Evolutionary conservation across 1,139 yeast genomes (phyloP).

Genomic region (Pichia sp.): DNA sequence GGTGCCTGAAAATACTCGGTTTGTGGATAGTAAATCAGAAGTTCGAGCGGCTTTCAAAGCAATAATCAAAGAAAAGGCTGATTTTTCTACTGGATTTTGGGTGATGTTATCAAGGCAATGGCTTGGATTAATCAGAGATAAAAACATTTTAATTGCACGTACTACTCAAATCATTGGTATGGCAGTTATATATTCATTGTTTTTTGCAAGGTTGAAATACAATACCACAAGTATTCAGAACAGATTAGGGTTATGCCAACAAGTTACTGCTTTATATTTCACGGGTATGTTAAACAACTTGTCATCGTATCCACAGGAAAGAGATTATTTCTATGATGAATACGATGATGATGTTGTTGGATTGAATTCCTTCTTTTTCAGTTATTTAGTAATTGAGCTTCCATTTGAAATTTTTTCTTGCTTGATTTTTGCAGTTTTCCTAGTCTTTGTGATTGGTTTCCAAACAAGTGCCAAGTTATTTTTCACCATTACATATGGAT

Average conservation of each 20-base stretch:
- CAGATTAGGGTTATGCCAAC: constrained; percentile 71
- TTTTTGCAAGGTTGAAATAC: constrained; percentile 60
- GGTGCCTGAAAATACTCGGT: background rate
- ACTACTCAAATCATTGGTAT: constrained; percentile 59
- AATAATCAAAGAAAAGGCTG: constrained; percentile 25
- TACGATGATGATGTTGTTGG: constrained; percentile 69
- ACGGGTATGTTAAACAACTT: constrained; percentile 75
- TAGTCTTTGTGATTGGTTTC: constrained; percentile 64
- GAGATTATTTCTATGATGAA: constrained; percentile 73
- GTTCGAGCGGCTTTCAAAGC: constrained; percentile 18
- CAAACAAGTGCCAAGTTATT: constrained; percentile 64
- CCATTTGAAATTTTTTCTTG: constrained; percentile 64
- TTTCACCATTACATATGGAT: constrained; percentile 52
- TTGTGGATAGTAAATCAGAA: constrained; percentile 9
- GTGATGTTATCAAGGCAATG: constrained; percentile 38
- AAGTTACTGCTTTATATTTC: constrained; percentile 62
- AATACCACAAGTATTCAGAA: constrained; percentile 52
- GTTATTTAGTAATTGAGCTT: constrained; percentile 62
- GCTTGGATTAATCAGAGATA: constrained; percentile 49
- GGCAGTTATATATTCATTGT: constrained; percentile 59
- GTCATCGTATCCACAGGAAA: constrained; percentile 65
- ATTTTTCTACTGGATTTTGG: constrained; percentile 29
- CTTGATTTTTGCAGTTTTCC: constrained; percentile 48
- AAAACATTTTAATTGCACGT: constrained; percentile 58
- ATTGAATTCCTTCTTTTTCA: constrained; percentile 52